Evolutionary conservation across 2,329 filamentous ascomycete species (phyloP).

Genomic region (Helminthosporium solani): DNA sequence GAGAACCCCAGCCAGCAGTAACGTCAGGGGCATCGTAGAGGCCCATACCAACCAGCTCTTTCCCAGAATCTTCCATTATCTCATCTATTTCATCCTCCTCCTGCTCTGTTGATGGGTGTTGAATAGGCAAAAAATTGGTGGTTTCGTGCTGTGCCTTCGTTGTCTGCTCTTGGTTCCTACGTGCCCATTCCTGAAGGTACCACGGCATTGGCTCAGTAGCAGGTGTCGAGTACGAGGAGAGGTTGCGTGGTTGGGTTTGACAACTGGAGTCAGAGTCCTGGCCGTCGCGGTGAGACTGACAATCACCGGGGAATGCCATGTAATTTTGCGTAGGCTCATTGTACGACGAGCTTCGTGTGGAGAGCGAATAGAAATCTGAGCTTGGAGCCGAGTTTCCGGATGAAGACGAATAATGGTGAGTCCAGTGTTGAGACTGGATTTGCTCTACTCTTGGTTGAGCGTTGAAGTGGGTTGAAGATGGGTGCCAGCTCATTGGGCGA

Average conservation of each 20-base stretch:
- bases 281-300: slow-evolving; percentile 21
- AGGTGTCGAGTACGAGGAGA: slow-evolving; percentile 35
- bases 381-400: slow-evolving; percentile 29
- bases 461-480: slow-evolving; percentile 55
- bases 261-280: slow-evolving; percentile 33
- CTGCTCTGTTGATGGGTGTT: slow-evolving; percentile 41
- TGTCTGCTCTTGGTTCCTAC: slow-evolving; percentile 33
- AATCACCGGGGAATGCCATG: slow-evolving; percentile 14
- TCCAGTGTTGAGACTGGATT: slow-evolving; percentile 30
- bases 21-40: slow-evolving; percentile 72
- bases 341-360: slow-evolving; percentile 35
- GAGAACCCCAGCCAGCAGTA: slow-evolving; percentile 57
- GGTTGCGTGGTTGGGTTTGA: slow-evolving; percentile 26
- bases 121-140: slow-evolving; percentile 53
- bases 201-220: slow-evolving; percentile 35
- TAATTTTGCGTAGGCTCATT: slow-evolving; percentile 19
- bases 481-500: slow-evolving; percentile 75
- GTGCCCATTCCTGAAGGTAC: slow-evolving; percentile 42
- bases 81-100: slow-evolving; percentile 50
- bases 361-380: slow-evolving; percentile 39
- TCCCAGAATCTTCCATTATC: slow-evolving; percentile 60
- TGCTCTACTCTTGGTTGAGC: slow-evolving; percentile 19
- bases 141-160: slow-evolving; percentile 23
- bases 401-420: slow-evolving; percentile 21
- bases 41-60: slow-evolving; percentile 79